These are phyloP conservation scores for Penicillium nucicola DNA, from an alignment of 495 filamentous ascomycete genomes.

Conservation along the genomic window DNA sequence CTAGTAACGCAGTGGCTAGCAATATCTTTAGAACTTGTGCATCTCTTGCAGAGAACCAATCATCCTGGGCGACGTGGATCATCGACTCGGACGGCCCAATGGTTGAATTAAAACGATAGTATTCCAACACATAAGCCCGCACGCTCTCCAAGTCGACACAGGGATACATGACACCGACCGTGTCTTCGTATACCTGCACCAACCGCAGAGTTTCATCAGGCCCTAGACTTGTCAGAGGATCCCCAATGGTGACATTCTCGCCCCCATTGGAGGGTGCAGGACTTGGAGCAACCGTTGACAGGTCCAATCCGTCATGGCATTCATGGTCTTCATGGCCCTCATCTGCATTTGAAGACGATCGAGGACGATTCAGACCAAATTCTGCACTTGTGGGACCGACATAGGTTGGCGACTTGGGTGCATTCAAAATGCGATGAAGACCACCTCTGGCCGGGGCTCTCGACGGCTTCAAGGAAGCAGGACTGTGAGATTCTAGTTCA, in stretches of 20 bases:
- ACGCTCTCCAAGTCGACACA: conserved; percentile 68
- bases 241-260: background rate
- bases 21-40: conserved; percentile 74
- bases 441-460: conserved; percentile 1
- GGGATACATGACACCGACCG: conserved; percentile 81
- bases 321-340: background rate
- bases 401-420: conserved; percentile 35
- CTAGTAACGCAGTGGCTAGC: conserved; percentile 65
- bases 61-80: conserved; percentile 46
- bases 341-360: background rate
- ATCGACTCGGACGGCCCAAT: conserved; percentile 50
- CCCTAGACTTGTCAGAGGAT: conserved; percentile 22
- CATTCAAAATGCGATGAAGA: conserved; percentile 35
- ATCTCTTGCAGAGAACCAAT: conserved; percentile 61
- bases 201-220: conserved; percentile 66
- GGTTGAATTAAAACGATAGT: conserved; percentile 42
- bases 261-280: conserved; percentile 15
- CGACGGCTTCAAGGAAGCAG: background rate
- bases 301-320: conserved; percentile 13
- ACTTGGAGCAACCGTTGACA: conserved; percentile 20
- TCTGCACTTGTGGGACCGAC: conserved; percentile 43
- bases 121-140: conserved; percentile 38
- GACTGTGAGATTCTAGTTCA: conserved; percentile 25
- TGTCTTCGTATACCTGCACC: conserved; percentile 70
- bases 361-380: conserved; percentile 31